Conservation (phyloP, 176 grass and related monocot species). For the Oryza nivara region DNA sequence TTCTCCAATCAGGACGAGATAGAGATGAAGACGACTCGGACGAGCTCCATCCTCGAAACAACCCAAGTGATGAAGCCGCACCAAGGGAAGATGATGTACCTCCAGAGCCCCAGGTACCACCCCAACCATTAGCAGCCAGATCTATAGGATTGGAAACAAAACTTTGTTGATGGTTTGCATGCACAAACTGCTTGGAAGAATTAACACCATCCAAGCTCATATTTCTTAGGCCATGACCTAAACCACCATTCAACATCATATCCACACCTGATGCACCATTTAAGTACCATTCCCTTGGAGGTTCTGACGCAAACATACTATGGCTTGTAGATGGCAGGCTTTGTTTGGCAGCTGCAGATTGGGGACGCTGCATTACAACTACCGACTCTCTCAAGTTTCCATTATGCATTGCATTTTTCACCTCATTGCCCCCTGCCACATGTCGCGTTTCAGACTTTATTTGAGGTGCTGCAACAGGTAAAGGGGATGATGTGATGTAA, state of each 20-base stretch:
- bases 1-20: slow-evolving; percentile 68
- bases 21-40: slow-evolving; percentile 48
- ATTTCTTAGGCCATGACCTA: slow-evolving; percentile 59
- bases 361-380: slow-evolving; percentile 88
- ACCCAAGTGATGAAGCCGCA: slow-evolving; percentile 61
- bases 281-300: slow-evolving; percentile 70
- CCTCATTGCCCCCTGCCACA: slow-evolving; percentile 51
- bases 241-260: slow-evolving; percentile 67
- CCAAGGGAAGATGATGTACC: slow-evolving; percentile 60
- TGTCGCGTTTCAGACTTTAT: slow-evolving; percentile 65
- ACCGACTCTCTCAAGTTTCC: slow-evolving; percentile 72
- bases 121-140: slow-evolving; percentile 67
- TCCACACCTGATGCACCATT: slow-evolving; percentile 67
- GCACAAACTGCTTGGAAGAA: slow-evolving; percentile 54
- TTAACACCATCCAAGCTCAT: slow-evolving; percentile 62
- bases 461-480: slow-evolving; percentile 60
- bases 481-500: slow-evolving; percentile 56
- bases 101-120: slow-evolving; percentile 60
- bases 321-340: slow-evolving; percentile 73
- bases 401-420: slow-evolving; percentile 58
- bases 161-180: slow-evolving; percentile 59
- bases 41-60: slow-evolving; percentile 67
- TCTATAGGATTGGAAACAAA: slow-evolving; percentile 68
- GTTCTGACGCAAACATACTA: slow-evolving; percentile 53
- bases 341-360: slow-evolving; percentile 66